phyloP scores from a whole-genome alignment of 768 basidiomycete genomes.

The Botryobasidium botryosum region DNA sequence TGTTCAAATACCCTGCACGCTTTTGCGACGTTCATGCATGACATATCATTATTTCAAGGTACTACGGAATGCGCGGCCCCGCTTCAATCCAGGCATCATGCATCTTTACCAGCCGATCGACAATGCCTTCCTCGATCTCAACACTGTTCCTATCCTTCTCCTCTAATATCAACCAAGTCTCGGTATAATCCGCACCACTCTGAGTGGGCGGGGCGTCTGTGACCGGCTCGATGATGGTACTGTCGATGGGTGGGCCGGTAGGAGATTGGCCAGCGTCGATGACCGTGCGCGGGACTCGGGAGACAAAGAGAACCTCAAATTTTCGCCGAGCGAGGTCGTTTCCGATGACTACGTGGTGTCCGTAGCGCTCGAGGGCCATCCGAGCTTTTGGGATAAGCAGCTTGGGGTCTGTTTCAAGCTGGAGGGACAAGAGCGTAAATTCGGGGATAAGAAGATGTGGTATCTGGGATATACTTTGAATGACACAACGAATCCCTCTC shows the following conservation, averaged over 20 bases:
- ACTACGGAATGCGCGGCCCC: no score
- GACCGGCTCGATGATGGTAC: neutral
- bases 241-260: neutral
- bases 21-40: neutral
- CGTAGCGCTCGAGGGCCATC: constrained; percentile 77
- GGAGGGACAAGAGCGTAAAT: neutral
- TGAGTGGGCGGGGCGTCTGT: neutral
- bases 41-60: neutral
- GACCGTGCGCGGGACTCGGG: constrained; percentile 22
- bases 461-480: constrained; percentile 59
- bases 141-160: constrained; percentile 21
- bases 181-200: constrained; percentile 14
- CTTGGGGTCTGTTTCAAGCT: constrained; percentile 84
- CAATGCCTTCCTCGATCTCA: constrained; percentile 91
- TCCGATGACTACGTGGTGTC: constrained; percentile 93
- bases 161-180: constrained; percentile 21
- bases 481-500: constrained; percentile 80
- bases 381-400: constrained; percentile 85
- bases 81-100: constrained; percentile 49
- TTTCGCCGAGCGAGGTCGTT: constrained; percentile 90
- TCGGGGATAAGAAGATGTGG: neutral
- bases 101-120: constrained; percentile 52
- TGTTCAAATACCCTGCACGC: neutral
- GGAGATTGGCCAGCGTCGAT: neutral
- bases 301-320: constrained; percentile 82